Evolutionary conservation across 2,329 filamentous ascomycete genomes (phyloP).

Genomic region (Simplicillium sp.): DNA sequence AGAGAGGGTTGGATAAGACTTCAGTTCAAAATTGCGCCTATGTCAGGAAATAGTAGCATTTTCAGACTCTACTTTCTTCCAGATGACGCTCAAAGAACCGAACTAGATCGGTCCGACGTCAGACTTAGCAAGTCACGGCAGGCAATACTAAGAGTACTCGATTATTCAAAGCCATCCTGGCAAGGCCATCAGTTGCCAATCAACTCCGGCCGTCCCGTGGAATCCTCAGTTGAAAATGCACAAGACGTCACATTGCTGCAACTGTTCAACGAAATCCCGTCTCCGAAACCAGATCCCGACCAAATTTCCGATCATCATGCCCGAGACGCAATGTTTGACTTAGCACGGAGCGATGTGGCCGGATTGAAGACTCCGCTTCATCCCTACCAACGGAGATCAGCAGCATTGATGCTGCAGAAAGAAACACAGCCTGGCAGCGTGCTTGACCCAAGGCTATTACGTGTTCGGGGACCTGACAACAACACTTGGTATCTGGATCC

Average conservation of each 20-base stretch:
- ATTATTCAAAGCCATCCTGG: slow-evolving; percentile 50
- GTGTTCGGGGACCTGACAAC: slow-evolving; percentile 50
- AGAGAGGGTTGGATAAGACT: slow-evolving; percentile 32
- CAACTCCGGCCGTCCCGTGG: slow-evolving; percentile 13
- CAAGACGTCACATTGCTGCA: slow-evolving; percentile 51
- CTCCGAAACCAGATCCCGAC: slow-evolving; percentile 49
- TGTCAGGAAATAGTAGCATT: slow-evolving; percentile 14
- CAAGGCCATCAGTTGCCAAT: slow-evolving; percentile 25
- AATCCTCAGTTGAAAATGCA: slow-evolving; percentile 24
- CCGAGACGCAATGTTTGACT: slow-evolving; percentile 41
- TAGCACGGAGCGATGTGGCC: slow-evolving; percentile 42
- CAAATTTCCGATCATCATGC: slow-evolving; percentile 39
- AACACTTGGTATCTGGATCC: slow-evolving; percentile 61
- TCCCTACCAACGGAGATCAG: slow-evolving; percentile 70
- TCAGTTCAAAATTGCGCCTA: slow-evolving; percentile 20
- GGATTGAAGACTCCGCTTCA: slow-evolving; percentile 61
- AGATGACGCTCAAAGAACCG: slow-evolving; percentile 49
- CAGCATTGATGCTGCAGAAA: slow-evolving; percentile 74
- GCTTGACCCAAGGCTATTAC: slow-evolving; percentile 65
- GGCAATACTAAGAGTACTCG: slow-evolving; percentile 39
- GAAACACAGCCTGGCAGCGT: slow-evolving; percentile 56
- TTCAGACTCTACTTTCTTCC: slow-evolving; percentile 55
- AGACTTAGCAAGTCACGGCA: slow-evolving; percentile 35
- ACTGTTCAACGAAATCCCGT: slow-evolving; percentile 65
- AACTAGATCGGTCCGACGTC: slow-evolving; percentile 37